Evolutionary conservation across 2,329 filamentous ascomycete genomes (phyloP).

Genomic region (Paraconiothyrium brasiliense): DNA sequence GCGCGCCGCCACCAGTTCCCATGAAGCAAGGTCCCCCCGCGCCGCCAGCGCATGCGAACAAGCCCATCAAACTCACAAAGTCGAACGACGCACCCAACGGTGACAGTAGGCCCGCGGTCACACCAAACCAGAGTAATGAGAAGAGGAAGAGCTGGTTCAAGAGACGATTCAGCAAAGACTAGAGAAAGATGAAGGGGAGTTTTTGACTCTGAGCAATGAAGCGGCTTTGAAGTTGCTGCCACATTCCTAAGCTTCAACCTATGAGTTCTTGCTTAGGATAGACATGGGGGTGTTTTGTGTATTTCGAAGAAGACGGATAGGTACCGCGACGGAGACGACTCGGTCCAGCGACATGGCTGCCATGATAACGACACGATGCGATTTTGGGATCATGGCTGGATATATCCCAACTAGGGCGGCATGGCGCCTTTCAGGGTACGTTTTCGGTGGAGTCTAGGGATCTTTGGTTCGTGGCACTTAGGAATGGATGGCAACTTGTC

Average conservation of each 20-base stretch:
- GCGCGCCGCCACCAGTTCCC: slow-evolving; percentile 32
- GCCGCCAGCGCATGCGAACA: slow-evolving; percentile 15
- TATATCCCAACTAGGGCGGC: background rate
- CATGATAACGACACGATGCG: slow-evolving; percentile 17
- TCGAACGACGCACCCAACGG: slow-evolving; percentile 22
- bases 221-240: background rate
- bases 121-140: slow-evolving; percentile 38
- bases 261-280: slow-evolving; percentile 21
- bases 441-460: slow-evolving; percentile 9
- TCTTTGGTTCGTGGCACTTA: slow-evolving; percentile 6
- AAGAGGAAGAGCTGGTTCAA: slow-evolving; percentile 94
- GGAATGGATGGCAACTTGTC: slow-evolving; percentile 1
- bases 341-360: slow-evolving; percentile 9
- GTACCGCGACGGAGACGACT: background rate
- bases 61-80: slow-evolving; percentile 30
- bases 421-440: slow-evolving; percentile 7
- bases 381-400: slow-evolving; percentile 7
- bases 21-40: slow-evolving; percentile 27
- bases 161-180: slow-evolving; percentile 77
- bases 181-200: slow-evolving; percentile 18
- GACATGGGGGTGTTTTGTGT: slow-evolving; percentile 15
- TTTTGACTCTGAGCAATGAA: background rate
- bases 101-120: slow-evolving; percentile 26
- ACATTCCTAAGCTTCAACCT: slow-evolving; percentile 13
- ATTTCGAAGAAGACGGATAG: slow-evolving; percentile 10